These are phyloP conservation scores for Ustilago cynodontis DNA, from an alignment of 1,284 basidiomycete species.

Conservation along the genomic window DNA sequence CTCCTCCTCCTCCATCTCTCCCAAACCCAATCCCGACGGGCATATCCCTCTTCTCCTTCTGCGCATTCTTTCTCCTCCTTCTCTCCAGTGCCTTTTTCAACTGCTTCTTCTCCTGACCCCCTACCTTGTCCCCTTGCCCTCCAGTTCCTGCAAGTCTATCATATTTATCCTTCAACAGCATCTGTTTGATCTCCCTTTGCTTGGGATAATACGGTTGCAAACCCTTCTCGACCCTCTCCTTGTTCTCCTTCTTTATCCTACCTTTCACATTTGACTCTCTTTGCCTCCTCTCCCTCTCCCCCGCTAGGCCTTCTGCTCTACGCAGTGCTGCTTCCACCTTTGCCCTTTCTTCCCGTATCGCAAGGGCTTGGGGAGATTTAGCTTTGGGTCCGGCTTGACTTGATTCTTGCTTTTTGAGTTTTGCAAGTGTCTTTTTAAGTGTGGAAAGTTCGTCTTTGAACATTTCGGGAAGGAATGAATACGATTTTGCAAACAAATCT, in stretches of 20 bases:
- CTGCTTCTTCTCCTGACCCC: conserved; percentile 71
- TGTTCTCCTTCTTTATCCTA: conserved; percentile 69
- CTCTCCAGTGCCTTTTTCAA: conserved; percentile 85
- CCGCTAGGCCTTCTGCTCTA: conserved; percentile 77
- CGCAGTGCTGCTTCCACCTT: conserved; percentile 84
- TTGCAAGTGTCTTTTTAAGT: conserved; percentile 78
- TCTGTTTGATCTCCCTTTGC: conserved; percentile 75
- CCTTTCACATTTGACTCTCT: conserved; percentile 73
- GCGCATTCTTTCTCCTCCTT: conserved; percentile 84
- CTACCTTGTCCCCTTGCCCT: conserved; percentile 19
- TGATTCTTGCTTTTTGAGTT: conserved; percentile 78
- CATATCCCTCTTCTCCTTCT: conserved; percentile 83
- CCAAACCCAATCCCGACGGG: conserved; percentile 45
- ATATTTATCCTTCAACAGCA: conserved; percentile 61
- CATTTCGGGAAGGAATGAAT: conserved; percentile 81
- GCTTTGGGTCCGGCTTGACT: conserved; percentile 78
- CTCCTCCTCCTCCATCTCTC: conserved; percentile 15
- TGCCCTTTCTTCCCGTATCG: conserved; percentile 77
- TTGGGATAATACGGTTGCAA: conserved; percentile 82
- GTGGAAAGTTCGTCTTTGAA: conserved; percentile 79
- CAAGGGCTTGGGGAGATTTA: conserved; percentile 72
- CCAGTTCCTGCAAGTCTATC: conserved; percentile 36
- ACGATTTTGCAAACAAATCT: conserved; percentile 80
- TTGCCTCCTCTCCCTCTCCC: conserved; percentile 79
- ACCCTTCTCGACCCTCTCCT: conserved; percentile 63